These are phyloP conservation scores for Eremothecium coryli DNA, from an alignment of 1,139 yeast species.

Conservation along the genomic window DNA sequence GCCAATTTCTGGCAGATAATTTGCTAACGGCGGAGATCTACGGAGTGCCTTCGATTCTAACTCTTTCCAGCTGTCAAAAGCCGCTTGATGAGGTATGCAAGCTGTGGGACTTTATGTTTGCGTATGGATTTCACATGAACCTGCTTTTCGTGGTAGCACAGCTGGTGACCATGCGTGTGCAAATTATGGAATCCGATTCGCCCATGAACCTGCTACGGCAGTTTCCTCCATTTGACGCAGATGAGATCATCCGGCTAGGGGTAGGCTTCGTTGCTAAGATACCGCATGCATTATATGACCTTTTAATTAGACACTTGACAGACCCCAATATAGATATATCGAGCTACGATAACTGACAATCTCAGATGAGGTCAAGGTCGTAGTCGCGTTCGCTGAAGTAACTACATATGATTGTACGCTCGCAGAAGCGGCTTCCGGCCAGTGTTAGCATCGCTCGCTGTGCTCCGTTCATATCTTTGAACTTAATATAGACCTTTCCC, in stretches of 20 bases:
- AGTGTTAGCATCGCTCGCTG: conserved; percentile 49
- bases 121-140: conserved; percentile 87
- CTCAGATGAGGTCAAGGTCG: conserved; percentile 29
- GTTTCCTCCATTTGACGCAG: conserved; percentile 65
- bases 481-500: conserved; percentile 67
- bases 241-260: conserved; percentile 68
- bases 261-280: conserved; percentile 72
- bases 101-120: conserved; percentile 85
- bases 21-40: conserved; percentile 69
- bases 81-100: conserved; percentile 67
- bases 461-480: conserved; percentile 45
- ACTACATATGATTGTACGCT: conserved; percentile 59
- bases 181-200: conserved; percentile 42
- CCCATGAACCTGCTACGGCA: conserved; percentile 72
- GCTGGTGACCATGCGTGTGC: conserved; percentile 56
- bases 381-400: conserved; percentile 54
- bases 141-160: conserved; percentile 80
- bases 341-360: conserved; percentile 7
- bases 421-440: conserved; percentile 62
- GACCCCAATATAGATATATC: conserved; percentile 33
- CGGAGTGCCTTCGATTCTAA: conserved; percentile 81
- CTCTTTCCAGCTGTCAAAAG: conserved; percentile 85
- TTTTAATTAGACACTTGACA: conserved; percentile 63
- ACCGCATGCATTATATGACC: conserved; percentile 58
- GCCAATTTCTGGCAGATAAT: conserved; percentile 40